Evolutionary conservation across 352 stramenopile species (phyloP).

Genomic region (Thalassiosira gravida): DNA sequence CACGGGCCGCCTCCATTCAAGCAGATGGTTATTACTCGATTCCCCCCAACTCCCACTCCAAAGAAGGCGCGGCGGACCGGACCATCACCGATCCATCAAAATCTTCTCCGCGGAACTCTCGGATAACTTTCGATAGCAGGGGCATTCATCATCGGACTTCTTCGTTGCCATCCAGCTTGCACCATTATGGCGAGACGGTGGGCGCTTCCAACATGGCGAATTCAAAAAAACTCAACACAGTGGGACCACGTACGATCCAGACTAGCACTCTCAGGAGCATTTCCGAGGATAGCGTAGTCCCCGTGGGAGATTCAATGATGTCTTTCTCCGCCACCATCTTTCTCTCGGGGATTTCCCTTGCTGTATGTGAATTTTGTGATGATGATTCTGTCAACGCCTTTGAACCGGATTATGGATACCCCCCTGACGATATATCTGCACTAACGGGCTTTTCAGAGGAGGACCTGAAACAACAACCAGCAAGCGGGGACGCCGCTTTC

Average conservation of each 20-base stretch:
- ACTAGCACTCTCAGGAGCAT: conserved; percentile 4
- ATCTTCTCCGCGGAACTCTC: too few species aligned
- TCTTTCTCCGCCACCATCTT: conserved; percentile 29
- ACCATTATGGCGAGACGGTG: neutral
- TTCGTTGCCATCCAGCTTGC: neutral
- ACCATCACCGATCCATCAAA: neutral
- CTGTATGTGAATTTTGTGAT: conserved; percentile 45
- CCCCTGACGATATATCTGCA: conserved; percentile 56
- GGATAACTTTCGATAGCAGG: neutral
- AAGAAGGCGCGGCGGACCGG: neutral
- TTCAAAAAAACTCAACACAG: conserved; percentile 13
- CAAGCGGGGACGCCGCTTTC: conserved; percentile 31
- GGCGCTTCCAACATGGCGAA: neutral
- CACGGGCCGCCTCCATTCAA: conserved; percentile 39
- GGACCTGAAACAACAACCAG: conserved; percentile 23
- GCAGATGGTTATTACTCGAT: conserved; percentile 34
- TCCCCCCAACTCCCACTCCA: conserved; percentile 9
- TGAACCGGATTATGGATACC: conserved; percentile 8
- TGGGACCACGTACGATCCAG: conserved; percentile 5
- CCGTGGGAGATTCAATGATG: conserved; percentile 2
- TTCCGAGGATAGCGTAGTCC: neutral
- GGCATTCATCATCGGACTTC: neutral
- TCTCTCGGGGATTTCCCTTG: conserved; percentile 49
- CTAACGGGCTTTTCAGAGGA: conserved; percentile 64
- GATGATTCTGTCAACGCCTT: neutral